Base-by-base conservation (phyloP, 164 flowering plant species). In the Nymphaea thermarum region DNA sequence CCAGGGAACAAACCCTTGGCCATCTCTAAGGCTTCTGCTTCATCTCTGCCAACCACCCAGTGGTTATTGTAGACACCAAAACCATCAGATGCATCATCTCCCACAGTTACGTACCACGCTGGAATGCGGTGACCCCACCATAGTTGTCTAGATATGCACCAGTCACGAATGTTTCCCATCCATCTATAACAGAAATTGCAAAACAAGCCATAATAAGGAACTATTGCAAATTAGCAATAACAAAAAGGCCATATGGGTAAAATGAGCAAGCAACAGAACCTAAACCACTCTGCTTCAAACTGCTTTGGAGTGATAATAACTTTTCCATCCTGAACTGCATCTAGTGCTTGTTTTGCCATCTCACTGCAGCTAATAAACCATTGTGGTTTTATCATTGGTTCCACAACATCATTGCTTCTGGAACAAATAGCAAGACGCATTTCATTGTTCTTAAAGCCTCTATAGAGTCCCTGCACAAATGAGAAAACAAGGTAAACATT, bases 41-140 rank as follows among this genome's bases (percentile, higher is more conserved):
- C 93, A 73, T 81, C 77, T 83, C 91, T 82, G 59, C 88, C 96
- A 63, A 87, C 98, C 69, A 95, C 87, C 99, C 99, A 95, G 68
- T 84, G 97, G 68, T 90, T 87, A 76, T 74, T 68, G 73, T 87
- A 86, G 14, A 80, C 82, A 51, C 99, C 98, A 77, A 87, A 66
- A 71, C 90, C 94, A 76, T 84, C 86, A 69, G 78, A 69, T 68
- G 80, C 62, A 77, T 95, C 98, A 75, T 84, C 93, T 66, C 88
- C 97, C 68, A 92, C 71, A 2, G 83, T 78, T 61, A 85, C 88
- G 77, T 95, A 95, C 98, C 98, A 92, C 42, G 99, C 99, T 71
- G 98, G 99, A 76, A 95, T 77, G 0, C 87, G 86, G 78, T 95
- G 99, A 41, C 99, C 99, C 99, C 99, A 95, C 99, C 99, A 95